Evolutionary conservation across 163 green algal genomes (phyloP), one percentile per base, ranked within the genome.

Genomic region (Chlorella variabilis): DNA sequence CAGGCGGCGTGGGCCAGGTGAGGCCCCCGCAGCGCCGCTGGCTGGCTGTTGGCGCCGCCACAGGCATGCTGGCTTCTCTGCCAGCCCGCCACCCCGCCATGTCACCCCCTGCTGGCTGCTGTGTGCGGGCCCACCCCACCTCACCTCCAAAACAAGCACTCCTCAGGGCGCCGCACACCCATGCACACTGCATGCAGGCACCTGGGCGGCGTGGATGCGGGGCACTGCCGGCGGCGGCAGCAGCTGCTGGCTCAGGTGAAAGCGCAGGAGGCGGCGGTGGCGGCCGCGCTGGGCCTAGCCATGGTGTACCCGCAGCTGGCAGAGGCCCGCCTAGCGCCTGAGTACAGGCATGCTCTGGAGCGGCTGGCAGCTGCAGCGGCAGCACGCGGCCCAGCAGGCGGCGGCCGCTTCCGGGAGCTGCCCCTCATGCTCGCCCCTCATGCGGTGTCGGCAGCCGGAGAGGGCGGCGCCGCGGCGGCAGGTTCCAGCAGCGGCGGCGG

Each of bases 301-400:
- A 85, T 92, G 85, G 41, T 92, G 4, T 92, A 85, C 70, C 83
- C 78, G 33, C 66, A 78, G 51, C 70, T 41, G 51, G 59, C 34
- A 9, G 56, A 68, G 42, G 65, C 78, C 1, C 66, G 75, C 33
- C 21, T 84, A 38, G 65, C 38, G 9, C 78, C 84, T 0, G 38
- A 71, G 13, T 92, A 92, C 73, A n/a, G 59, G 11, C 45, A 41
- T n/a, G 82, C 85, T 5, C 41, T 87, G 23, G 48, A 70, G 63
- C 74, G 59, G 13, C 11, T 83, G 34, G 67, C 68, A 45, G 70
- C 61, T 6, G 59, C 42, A 13, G 80, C 85, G 34, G 81, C 71
- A 4, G 33, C 25, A 27, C 63, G 33, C 8, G 76, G 76, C 23
- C 76, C 34, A 27, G 27, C 39, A 18, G 76, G 33, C 0, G 34